Evolutionary conservation across 2,329 filamentous ascomycete genomes (phyloP).

Genomic region (Aspergillus sp.): DNA sequence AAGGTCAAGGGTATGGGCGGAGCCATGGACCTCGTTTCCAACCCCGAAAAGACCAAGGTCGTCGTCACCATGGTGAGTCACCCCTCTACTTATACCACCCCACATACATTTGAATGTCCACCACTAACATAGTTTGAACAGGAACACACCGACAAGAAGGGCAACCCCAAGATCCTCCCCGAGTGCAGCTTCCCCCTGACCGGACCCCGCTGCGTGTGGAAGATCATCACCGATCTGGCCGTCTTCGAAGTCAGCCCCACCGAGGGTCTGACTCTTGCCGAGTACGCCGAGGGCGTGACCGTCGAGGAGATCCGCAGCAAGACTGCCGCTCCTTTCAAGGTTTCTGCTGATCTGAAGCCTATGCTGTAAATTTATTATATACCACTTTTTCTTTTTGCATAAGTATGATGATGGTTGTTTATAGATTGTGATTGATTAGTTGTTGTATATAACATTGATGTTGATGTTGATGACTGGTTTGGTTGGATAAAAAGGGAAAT

Average conservation of each 20-base stretch:
- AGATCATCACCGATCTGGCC: slow-evolving; percentile 71
- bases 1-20: slow-evolving; percentile 85
- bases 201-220: slow-evolving; percentile 65
- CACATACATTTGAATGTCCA: no score
- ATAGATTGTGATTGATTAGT: background rate
- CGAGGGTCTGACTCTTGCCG: slow-evolving; percentile 58
- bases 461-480: no score
- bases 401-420: background rate
- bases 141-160: slow-evolving; percentile 70
- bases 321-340: slow-evolving; percentile 68
- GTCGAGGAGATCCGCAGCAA: slow-evolving; percentile 70
- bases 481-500: no score
- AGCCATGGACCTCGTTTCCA: slow-evolving; percentile 74
- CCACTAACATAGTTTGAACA: background rate
- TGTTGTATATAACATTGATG: no score
- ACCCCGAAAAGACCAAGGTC: slow-evolving; percentile 71
- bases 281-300: slow-evolving; percentile 69
- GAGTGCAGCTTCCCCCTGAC: slow-evolving; percentile 67
- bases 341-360: slow-evolving; percentile 60
- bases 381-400: background rate
- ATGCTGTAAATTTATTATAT: slow-evolving; percentile 41
- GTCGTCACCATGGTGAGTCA: slow-evolving; percentile 60
- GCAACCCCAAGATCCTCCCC: slow-evolving; percentile 64
- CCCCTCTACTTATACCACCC: no score
- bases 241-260: slow-evolving; percentile 73